phyloP scores from a whole-genome alignment of 164 flowering plant species.

The Vitis riparia region DNA sequence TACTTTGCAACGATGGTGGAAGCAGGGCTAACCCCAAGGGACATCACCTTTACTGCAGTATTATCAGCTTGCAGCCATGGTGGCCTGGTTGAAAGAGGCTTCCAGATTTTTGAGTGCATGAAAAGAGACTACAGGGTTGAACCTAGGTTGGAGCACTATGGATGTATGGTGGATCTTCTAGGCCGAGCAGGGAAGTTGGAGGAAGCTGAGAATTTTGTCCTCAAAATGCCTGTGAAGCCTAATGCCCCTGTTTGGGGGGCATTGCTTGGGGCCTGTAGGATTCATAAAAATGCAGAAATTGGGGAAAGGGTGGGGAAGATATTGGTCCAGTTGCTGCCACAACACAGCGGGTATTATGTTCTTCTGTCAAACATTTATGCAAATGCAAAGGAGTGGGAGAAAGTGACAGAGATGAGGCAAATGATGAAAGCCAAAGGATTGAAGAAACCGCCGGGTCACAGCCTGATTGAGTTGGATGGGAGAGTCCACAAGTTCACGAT shows the following conservation, averaged over 20 bases:
- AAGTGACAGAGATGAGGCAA: constrained; percentile 5
- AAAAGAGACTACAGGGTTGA: constrained; percentile 5
- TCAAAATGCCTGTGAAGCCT: constrained; percentile 11
- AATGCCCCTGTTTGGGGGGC: constrained; percentile 12
- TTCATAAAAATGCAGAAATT: constrained; percentile 8
- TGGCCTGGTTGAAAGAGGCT: constrained; percentile 9
- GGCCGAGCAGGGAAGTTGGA: constrained; percentile 10
- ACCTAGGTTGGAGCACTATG: constrained; percentile 10
- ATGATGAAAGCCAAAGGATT: constrained; percentile 13
- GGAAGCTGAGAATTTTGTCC: constrained; percentile 6
- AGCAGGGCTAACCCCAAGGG: neutral
- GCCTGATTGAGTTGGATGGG: constrained; percentile 7
- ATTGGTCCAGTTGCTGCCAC: constrained; percentile 7
- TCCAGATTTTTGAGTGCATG: constrained; percentile 8
- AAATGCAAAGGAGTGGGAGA: neutral
- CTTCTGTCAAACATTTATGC: constrained; percentile 16
- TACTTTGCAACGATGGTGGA: neutral
- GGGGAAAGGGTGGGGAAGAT: constrained; percentile 3
- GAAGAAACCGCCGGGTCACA: constrained; percentile 12
- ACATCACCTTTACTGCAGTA: constrained; percentile 9
- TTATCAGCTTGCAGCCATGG: constrained; percentile 16
- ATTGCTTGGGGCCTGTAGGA: constrained; percentile 9
- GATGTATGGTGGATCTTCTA: constrained; percentile 18
- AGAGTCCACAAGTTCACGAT: constrained; percentile 8
- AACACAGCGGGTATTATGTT: constrained; percentile 8